These are phyloP conservation scores for Apiotrichum gracile DNA, from an alignment of 1,284 basidiomycete genomes.

Conservation along the genomic window DNA sequence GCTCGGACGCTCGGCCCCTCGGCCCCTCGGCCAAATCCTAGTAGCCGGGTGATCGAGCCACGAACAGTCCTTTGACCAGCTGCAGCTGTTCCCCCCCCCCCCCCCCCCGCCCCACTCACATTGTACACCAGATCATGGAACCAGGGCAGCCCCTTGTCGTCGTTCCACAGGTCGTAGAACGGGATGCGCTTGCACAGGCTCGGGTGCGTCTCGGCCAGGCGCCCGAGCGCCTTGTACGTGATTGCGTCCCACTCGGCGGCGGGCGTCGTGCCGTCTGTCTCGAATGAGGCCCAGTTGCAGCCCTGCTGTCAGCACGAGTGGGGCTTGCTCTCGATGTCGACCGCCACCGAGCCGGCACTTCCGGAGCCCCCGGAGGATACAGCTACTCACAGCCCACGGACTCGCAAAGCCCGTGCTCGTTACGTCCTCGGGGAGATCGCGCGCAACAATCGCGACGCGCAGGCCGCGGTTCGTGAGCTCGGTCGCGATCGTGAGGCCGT, in stretches of 20 bases:
- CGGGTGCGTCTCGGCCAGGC: constrained; percentile 51
- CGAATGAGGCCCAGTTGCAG: constrained; percentile 63
- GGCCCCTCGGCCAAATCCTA: neutral
- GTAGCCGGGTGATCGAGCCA: too few relatives aligned
- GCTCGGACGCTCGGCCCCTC: too few relatives aligned
- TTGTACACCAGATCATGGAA: constrained; percentile 54
- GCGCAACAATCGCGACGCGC: constrained; percentile 57
- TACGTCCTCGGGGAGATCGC: constrained; percentile 61
- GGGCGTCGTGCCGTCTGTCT: constrained; percentile 18
- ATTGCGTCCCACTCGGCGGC: constrained; percentile 44
- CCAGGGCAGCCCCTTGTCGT: constrained; percentile 49
- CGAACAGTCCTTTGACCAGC: too few relatives aligned
- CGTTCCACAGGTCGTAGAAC: constrained; percentile 48
- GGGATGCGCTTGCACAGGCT: constrained; percentile 49
- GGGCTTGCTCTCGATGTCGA: neutral
- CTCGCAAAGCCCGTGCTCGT: constrained; percentile 58
- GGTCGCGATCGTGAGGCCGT: constrained; percentile 49
- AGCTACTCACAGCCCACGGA: constrained; percentile 57
- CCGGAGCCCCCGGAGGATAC: neutral
- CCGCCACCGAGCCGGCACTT: neutral
- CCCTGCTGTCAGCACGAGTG: constrained; percentile 47
- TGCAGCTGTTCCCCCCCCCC: neutral
- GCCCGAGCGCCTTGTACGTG: constrained; percentile 49
- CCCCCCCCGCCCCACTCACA: constrained; percentile 43
- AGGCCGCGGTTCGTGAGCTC: constrained; percentile 49